Conservation (phyloP, 2,329 filamentous ascomycete genomes). For the Exserohilum turcica region DNA sequence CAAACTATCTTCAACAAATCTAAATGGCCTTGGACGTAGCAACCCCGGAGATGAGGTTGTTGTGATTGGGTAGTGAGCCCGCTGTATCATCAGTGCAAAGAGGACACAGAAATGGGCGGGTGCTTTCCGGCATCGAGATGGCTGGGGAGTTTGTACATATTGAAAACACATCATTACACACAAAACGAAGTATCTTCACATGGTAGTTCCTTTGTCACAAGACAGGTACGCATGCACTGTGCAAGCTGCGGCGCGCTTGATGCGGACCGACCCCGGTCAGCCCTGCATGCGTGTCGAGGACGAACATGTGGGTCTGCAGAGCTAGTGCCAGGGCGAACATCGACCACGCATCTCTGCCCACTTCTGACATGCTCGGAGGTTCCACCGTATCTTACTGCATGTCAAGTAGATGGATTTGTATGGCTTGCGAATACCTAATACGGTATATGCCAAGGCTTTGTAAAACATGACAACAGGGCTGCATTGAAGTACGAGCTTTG, state of each 20-base stretch:
- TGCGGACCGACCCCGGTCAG: not conserved
- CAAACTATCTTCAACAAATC: slow-evolving; percentile 85
- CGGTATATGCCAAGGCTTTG: not conserved
- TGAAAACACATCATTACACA: not conserved
- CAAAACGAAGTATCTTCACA: not conserved
- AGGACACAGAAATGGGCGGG: not conserved
- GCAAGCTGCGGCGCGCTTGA: slow-evolving; percentile 9
- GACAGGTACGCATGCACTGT: not conserved
- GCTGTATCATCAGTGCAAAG: not conserved
- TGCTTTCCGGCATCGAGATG: not conserved
- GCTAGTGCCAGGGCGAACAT: not conserved
- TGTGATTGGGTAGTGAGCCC: slow-evolving; percentile 2
- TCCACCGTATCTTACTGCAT: no score
- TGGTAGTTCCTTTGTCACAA: not conserved
- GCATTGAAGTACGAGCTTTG: slow-evolving; percentile 5
- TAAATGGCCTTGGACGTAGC: slow-evolving; percentile 42
- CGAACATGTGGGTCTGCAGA: slow-evolving; percentile 12
- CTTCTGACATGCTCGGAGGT: not conserved
- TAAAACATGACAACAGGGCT: slow-evolving; percentile 7
- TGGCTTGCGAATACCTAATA: not conserved
- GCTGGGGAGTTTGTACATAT: slow-evolving; percentile 14
- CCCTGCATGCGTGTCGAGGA: slow-evolving; percentile 4
- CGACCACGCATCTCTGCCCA: not conserved
- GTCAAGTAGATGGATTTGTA: not conserved
- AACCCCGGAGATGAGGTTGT: slow-evolving; percentile 17